These are phyloP conservation scores for Psilocybe sp. DNA, from an alignment of 768 basidiomycete genomes.

Conservation along the genomic window DNA sequence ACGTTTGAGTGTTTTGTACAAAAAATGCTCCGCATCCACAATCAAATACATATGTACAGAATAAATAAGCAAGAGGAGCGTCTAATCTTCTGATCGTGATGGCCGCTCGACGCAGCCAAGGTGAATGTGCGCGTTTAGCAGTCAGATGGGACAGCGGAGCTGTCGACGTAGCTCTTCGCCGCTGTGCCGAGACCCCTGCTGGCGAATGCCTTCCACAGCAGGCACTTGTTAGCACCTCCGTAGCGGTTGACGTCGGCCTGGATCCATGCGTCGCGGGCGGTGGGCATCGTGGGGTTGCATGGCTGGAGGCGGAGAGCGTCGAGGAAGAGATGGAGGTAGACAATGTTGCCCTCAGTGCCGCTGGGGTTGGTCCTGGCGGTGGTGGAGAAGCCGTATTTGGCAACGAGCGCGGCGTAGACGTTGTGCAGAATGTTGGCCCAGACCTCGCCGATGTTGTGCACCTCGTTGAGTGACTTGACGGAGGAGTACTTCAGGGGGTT, in stretches of 20 bases:
- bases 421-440: slow-evolving; percentile 42
- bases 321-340: slow-evolving; percentile 22
- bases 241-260: slow-evolving; percentile 43
- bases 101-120: too few relatives aligned
- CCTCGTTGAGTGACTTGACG: slow-evolving; percentile 33
- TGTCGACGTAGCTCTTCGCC: slow-evolving; percentile 16
- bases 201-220: slow-evolving; percentile 26
- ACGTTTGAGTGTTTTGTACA: too few relatives aligned
- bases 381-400: slow-evolving; percentile 27
- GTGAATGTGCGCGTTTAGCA: slow-evolving; percentile 10
- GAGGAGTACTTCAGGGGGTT: slow-evolving; percentile 45
- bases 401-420: slow-evolving; percentile 35
- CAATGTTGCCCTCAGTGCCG: slow-evolving; percentile 19
- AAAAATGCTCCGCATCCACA: too few relatives aligned
- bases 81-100: too few relatives aligned
- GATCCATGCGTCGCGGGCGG: slow-evolving; percentile 45
- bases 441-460: slow-evolving; percentile 56
- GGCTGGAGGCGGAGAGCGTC: slow-evolving; percentile 19
- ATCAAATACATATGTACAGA: too few relatives aligned
- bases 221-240: slow-evolving; percentile 21
- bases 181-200: slow-evolving; percentile 23
- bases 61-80: too few relatives aligned
- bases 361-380: slow-evolving; percentile 26
- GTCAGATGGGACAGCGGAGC: slow-evolving; percentile 15
- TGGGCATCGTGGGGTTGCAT: slow-evolving; percentile 19